These are phyloP conservation scores for Onygena corvina DNA, from an alignment of 2,329 filamentous ascomycete species.

Conservation along the genomic window DNA sequence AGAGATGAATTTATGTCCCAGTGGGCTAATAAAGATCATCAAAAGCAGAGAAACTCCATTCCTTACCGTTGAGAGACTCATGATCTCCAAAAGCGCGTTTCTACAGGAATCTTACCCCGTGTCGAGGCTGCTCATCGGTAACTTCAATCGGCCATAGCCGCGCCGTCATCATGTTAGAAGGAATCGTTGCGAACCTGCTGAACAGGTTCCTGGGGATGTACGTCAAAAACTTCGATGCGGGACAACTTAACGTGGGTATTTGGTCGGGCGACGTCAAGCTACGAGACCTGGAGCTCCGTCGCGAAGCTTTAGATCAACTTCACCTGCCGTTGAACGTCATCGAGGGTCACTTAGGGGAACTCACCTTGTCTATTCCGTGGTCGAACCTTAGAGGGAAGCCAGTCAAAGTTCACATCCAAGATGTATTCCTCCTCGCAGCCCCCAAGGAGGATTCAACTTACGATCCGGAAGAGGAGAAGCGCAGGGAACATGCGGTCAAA, in stretches of 20 bases:
- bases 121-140: slow-evolving; percentile 64
- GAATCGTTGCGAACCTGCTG: slow-evolving; percentile 87
- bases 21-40: no score
- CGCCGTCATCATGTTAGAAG: slow-evolving; percentile 65
- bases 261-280: slow-evolving; percentile 98
- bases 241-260: slow-evolving; percentile 95
- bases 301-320: slow-evolving; percentile 92
- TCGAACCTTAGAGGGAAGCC: slow-evolving; percentile 91
- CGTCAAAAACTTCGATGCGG: slow-evolving; percentile 97
- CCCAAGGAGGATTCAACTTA: slow-evolving; percentile 93
- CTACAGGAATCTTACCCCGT: neutral
- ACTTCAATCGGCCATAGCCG: slow-evolving; percentile 63
- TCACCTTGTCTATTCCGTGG: slow-evolving; percentile 92
- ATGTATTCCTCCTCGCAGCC: slow-evolving; percentile 89
- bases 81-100: neutral
- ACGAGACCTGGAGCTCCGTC: slow-evolving; percentile 77
- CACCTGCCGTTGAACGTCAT: slow-evolving; percentile 93
- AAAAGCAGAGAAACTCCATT: neutral
- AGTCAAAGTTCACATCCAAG: slow-evolving; percentile 87
- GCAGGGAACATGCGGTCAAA: slow-evolving; percentile 78
- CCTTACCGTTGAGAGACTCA: neutral
- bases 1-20: no score
- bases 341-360: slow-evolving; percentile 81
- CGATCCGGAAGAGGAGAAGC: slow-evolving; percentile 82
- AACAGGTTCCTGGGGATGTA: slow-evolving; percentile 99